These are phyloP conservation scores for Xerocomellus intermedius DNA, from an alignment of 768 basidiomycete genomes.

Conservation along the genomic window DNA sequence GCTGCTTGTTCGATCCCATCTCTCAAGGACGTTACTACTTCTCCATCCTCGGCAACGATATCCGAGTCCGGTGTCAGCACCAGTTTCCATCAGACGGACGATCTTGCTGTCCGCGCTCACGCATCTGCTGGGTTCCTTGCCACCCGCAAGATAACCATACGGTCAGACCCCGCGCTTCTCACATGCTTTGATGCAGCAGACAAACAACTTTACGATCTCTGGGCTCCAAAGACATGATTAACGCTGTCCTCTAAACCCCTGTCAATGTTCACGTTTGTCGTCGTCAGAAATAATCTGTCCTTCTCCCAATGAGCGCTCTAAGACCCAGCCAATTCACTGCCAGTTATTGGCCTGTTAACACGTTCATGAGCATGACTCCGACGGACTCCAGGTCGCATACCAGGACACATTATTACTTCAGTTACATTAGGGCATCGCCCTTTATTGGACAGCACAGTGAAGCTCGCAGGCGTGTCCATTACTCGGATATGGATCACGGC, in stretches of 20 bases:
- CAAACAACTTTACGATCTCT: conserved; percentile 73
- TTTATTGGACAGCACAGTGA: no score
- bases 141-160: conserved; percentile 46
- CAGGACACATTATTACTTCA: not conserved
- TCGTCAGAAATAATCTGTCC: not conserved
- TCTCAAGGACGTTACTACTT: conserved; percentile 15
- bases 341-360: not conserved
- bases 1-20: not conserved
- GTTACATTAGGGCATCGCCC: not conserved
- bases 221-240: conserved; percentile 49
- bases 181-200: conserved; percentile 78
- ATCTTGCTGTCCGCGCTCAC: conserved; percentile 18
- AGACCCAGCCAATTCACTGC: not conserved
- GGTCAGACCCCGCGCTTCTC: conserved; percentile 62
- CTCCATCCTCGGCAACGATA: conserved; percentile 33
- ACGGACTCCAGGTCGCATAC: not conserved
- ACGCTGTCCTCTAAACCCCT: not conserved
- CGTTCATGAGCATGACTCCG: not conserved
- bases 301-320: not conserved
- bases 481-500: no score
- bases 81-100: conserved; percentile 20
- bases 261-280: not conserved
- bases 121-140: conserved; percentile 23
- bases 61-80: conserved; percentile 28
- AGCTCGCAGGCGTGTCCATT: no score